Percentiles rank a stretch among this genome's conserved stretches.
These are phyloP conservation scores for Cyberlindnera maritima DNA, from an alignment of 805 yeast genomes.

Conservation along the genomic window DNA sequence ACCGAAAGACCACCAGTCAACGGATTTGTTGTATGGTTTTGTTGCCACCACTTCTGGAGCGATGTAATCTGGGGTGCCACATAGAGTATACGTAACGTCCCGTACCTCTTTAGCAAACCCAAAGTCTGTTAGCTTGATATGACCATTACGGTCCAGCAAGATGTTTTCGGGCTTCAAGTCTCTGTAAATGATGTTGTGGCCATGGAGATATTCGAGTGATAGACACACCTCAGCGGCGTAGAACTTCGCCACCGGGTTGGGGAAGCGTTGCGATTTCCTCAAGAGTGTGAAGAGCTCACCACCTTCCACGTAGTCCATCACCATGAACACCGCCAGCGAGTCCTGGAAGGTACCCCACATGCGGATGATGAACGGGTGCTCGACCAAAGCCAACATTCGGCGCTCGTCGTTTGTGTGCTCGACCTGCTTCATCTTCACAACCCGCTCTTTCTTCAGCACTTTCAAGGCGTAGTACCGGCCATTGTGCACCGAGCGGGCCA, in stretches of 20 bases:
- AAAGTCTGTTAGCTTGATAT: constrained; percentile 87
- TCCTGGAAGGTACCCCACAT: constrained; percentile 99
- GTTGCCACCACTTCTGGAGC: constrained; percentile 96
- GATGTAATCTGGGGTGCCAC: constrained; percentile 95
- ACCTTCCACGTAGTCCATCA: constrained; percentile 96
- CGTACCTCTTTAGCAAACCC: constrained; percentile 94
- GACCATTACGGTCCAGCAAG: constrained; percentile 83
- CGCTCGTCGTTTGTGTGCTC: constrained; percentile 97
- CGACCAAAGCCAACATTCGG: constrained; percentile 78
- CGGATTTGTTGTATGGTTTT: constrained; percentile 91
- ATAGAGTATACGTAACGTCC: constrained; percentile 88
- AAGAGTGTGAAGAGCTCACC: constrained; percentile 87
- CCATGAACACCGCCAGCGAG: constrained; percentile 79
- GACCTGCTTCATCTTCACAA: constrained; percentile 89
- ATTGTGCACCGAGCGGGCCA: constrained; percentile 84
- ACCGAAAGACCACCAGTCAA: constrained; percentile 98
- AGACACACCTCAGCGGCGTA: constrained; percentile 88
- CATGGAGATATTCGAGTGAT: constrained; percentile 85
- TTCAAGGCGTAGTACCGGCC: constrained; percentile 93
- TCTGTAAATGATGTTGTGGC: constrained; percentile 82
- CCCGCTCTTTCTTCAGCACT: constrained; percentile 81
- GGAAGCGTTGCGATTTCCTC: constrained; percentile 87
- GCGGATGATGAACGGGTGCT: constrained; percentile 86
- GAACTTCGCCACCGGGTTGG: constrained; percentile 94
- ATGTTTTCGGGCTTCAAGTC: constrained; percentile 94